phyloP scores from a whole-genome alignment of 495 filamentous ascomycete genomes.

The Daldinia bambusicola region DNA sequence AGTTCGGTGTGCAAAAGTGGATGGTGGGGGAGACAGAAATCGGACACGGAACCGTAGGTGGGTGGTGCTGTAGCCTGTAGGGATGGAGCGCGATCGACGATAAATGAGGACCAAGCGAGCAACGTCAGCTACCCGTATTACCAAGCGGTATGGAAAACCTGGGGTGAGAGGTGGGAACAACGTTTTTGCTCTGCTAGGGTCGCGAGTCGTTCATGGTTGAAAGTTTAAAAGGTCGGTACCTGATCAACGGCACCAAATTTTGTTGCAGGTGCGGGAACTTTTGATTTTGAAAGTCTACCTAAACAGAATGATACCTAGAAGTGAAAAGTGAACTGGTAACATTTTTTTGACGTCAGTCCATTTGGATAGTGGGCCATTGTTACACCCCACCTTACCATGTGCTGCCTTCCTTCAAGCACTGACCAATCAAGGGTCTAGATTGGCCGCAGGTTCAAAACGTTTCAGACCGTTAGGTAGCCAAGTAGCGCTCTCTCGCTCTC shows the following conservation, averaged over 20 bases:
- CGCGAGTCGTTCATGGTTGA: conserved; percentile 3
- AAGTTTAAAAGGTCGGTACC: conserved; percentile 16
- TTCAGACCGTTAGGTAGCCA: conserved; percentile 3
- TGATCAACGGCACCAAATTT: conserved; percentile 24
- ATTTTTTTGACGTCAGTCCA: conserved; percentile 40
- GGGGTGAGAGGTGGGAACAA: neutral
- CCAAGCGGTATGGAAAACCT: conserved; percentile 12
- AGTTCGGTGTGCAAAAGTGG: conserved; percentile 17
- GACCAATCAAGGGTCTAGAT: conserved; percentile 13
- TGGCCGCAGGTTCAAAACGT: neutral
- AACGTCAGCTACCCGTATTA: conserved; percentile 20
- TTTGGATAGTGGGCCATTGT: conserved; percentile 1
- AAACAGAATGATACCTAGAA: neutral
- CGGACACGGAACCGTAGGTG: conserved; percentile 17
- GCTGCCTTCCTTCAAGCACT: conserved; percentile 8
- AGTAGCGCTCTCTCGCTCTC: neutral
- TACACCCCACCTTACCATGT: conserved; percentile 11
- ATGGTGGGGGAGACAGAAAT: conserved; percentile 19
- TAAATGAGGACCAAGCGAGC: conserved; percentile 26
- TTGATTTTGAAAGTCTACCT: neutral
- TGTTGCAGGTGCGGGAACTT: conserved; percentile 10
- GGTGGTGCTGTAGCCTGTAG: conserved; percentile 14
- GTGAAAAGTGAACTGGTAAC: conserved; percentile 37
- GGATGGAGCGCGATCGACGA: conserved; percentile 15
- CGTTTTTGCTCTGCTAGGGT: conserved; percentile 3